phyloP scores from a whole-genome alignment of 75 land plant species.

The Azolla pinnata region DNA sequence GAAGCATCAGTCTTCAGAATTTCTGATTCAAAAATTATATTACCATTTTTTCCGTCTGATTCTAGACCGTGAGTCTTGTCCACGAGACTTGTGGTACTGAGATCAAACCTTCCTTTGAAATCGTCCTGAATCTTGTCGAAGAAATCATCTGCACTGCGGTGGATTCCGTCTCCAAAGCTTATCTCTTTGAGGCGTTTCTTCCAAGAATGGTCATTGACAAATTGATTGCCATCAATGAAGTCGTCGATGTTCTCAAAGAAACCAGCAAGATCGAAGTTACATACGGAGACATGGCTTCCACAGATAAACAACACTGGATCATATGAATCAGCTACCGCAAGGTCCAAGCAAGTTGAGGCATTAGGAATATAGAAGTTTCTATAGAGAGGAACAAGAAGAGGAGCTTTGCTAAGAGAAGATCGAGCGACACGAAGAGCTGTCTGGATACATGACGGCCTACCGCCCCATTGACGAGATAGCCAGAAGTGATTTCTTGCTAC shows the following conservation, averaged over 20 bases:
- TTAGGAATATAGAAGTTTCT: constrained; percentile 47
- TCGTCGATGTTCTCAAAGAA: constrained; percentile 25
- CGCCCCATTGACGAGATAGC: constrained; percentile 78
- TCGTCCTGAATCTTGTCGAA: too few relatives aligned
- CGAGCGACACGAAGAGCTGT: constrained; percentile 50
- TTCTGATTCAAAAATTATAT: too few relatives aligned
- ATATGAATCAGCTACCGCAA: too few relatives aligned
- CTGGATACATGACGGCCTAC: constrained; percentile 48
- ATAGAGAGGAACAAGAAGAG: constrained; percentile 43
- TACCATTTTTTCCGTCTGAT: too few relatives aligned
- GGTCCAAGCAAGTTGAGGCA: constrained; percentile 45
- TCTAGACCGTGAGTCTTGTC: too few relatives aligned
- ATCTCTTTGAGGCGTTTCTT: background rate
- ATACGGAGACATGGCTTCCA: constrained; percentile 22
- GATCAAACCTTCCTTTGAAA: too few relatives aligned
- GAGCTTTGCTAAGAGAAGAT: constrained; percentile 37
- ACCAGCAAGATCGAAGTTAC: constrained; percentile 41
- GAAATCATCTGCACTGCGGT: background rate
- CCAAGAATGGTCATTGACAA: background rate
- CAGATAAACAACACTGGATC: constrained; percentile 53
- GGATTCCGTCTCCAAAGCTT: background rate
- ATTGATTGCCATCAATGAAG: background rate
- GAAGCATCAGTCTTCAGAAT: too few relatives aligned
- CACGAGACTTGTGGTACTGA: too few relatives aligned
- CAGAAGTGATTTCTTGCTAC: constrained; percentile 51